Evolutionary conservation across 2,329 filamentous ascomycete species (phyloP), one percentile per base, ranked within the genome.

Genomic region (Trichoderma breve): DNA sequence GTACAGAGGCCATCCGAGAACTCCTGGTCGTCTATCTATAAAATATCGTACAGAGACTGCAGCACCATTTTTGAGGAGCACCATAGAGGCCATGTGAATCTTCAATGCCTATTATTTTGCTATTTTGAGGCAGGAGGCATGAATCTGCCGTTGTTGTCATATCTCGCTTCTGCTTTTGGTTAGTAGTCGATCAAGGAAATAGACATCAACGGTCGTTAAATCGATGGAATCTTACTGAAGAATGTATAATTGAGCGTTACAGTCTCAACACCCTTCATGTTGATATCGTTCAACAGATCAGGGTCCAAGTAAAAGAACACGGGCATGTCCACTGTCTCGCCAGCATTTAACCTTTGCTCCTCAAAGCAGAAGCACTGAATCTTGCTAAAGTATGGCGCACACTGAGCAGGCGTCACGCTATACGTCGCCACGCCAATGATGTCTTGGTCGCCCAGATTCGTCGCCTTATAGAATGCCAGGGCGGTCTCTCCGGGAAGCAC

Each of bases 331-430:
- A 99, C 96, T 58, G 94, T 96, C 86, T 99, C 97, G 58, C 95
- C 95, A 6, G 95, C 95, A 80, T 96, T 95, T 75, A 99, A 83
- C 73, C 97, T 88, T 86, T 99, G 96, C 83, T 94, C 95, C 84
- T 99, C 96, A 78, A 99, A 99, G 82, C 96, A 99, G 83, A 99
- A 99, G 80, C 96, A 99, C 83, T 99, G 96, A 60, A 99, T 99
- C 88, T 99, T 99, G 88, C 93, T 97, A 80, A 99, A 99, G 82
- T 99, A 99, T 1, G 94, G 95, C 57, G 96, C 95, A 58, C 97
- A 95, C 83, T 99, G 96, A 4, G 90, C 96, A 0, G 96, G 96
- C 3, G 95, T 98, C 34, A 99, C 97, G 79, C 93, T 97, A 83
- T 99, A 99, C 8, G 96, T 99, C 12, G 96, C 96, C 57, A 99